Percentiles rank a stretch among this genome's conserved stretches.
These are phyloP conservation scores for Ceratocystis smalleyi DNA, from an alignment of 2,329 filamentous ascomycete genomes.

Conservation along the genomic window DNA sequence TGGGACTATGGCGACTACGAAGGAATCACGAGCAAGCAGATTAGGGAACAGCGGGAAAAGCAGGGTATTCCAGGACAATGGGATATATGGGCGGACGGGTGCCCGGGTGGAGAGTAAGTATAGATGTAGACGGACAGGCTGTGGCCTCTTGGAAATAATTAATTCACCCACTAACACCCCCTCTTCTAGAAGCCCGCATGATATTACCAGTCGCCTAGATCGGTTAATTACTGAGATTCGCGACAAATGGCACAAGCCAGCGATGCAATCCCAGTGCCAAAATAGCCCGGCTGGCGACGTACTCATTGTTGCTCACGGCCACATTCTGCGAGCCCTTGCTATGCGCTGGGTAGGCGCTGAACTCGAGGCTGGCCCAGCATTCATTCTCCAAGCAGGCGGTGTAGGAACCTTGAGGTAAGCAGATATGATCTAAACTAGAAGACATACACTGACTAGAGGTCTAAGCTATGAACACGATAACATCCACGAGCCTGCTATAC, in stretches of 20 bases:
- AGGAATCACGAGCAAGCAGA: conserved; percentile 58
- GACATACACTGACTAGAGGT: neutral
- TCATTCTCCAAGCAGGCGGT: conserved; percentile 80
- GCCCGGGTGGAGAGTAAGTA: conserved; percentile 67
- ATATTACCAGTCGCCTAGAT: conserved; percentile 61
- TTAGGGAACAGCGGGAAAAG: conserved; percentile 40
- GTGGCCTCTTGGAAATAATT: too few relatives aligned
- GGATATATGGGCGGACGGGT: conserved; percentile 87
- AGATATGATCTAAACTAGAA: too few relatives aligned
- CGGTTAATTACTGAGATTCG: conserved; percentile 61
- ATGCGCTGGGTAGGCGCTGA: conserved; percentile 68
- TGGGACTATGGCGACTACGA: conserved; percentile 87
- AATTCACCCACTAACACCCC: neutral
- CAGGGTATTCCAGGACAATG: conserved; percentile 45
- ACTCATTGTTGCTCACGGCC: conserved; percentile 69
- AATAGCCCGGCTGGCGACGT: conserved; percentile 24
- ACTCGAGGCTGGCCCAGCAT: conserved; percentile 57
- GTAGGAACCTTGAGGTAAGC: conserved; percentile 60
- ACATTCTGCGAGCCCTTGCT: conserved; percentile 76
- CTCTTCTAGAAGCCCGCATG: conserved; percentile 43
- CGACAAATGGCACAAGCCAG: conserved; percentile 44
- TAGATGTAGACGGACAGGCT: neutral
- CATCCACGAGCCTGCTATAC: conserved; percentile 62
- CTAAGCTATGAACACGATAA: conserved; percentile 63
- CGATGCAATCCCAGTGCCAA: conserved; percentile 37